Percentiles rank a stretch among this genome's conserved stretches.
phyloP scores from a whole-genome alignment of 2,329 filamentous ascomycete genomes.

The Paecilomyces niveus region DNA sequence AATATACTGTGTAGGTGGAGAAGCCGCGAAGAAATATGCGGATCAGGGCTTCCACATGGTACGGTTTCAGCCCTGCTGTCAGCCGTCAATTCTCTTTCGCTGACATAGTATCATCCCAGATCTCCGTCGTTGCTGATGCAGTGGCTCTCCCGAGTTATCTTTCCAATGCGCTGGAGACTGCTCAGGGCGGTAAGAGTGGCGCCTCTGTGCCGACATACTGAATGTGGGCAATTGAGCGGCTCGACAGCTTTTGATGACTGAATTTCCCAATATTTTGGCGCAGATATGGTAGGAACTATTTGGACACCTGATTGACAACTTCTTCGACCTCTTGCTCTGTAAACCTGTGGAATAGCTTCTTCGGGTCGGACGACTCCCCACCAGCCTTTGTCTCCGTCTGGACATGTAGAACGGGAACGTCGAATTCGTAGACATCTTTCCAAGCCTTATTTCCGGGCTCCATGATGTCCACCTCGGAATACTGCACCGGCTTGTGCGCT shows the following conservation, averaged over 20 bases:
- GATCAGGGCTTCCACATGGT: conserved; percentile 51
- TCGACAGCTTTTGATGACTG: background rate
- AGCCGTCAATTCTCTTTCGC: background rate
- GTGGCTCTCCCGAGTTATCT: conserved; percentile 38
- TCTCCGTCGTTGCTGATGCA: conserved; percentile 40
- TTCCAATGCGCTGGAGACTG: conserved; percentile 24
- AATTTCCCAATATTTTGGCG: background rate
- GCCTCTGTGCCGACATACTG: conserved; percentile 8
- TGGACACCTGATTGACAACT: conserved; percentile 42
- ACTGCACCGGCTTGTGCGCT: conserved; percentile 47
- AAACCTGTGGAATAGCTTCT: conserved; percentile 58
- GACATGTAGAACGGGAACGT: conserved; percentile 58
- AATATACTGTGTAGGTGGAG: conserved; percentile 49
- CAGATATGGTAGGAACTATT: background rate
- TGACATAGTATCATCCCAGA: conserved; percentile 14
- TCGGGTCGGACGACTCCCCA: conserved; percentile 50
- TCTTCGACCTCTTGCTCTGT: conserved; percentile 50
- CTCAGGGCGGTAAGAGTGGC: conserved; percentile 18
- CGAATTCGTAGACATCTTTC: conserved; percentile 57
- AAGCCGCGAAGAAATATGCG: conserved; percentile 45
- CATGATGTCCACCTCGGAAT: conserved; percentile 55
- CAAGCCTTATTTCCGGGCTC: conserved; percentile 46
- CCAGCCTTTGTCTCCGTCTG: conserved; percentile 42
- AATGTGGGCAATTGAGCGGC: background rate
- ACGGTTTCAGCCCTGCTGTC: conserved; percentile 12